Evolutionary conservation across 768 basidiomycete genomes (phyloP).

Genomic region (Lactifluus echinatus): DNA sequence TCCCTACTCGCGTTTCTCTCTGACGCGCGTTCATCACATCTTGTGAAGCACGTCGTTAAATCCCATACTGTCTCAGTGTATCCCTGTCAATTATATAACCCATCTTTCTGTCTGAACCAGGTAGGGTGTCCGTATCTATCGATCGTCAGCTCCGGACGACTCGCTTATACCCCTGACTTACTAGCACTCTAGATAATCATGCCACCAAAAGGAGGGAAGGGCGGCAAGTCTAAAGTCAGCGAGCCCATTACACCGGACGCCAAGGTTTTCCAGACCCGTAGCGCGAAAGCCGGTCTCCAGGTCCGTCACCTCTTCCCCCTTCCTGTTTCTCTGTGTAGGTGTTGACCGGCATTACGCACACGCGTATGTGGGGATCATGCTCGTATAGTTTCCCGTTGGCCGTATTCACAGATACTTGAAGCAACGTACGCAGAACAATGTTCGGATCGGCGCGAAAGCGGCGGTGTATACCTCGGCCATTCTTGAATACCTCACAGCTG

Average conservation of each 20-base stretch:
- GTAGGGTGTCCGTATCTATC: not conserved
- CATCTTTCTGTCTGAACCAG: not conserved
- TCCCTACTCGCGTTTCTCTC: not conserved
- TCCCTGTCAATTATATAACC: not conserved
- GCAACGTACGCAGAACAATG: constrained; percentile 85
- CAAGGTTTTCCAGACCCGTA: constrained; percentile 19
- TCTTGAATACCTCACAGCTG: constrained; percentile 92
- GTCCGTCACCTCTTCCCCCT: not conserved
- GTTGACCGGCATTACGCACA: not conserved
- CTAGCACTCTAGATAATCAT: not conserved
- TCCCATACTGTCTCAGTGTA: not conserved
- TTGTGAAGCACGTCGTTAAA: not conserved
- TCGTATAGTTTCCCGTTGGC: constrained; percentile 88
- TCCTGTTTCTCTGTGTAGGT: not conserved
- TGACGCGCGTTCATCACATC: not conserved
- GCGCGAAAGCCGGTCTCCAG: constrained; percentile 18
- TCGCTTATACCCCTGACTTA: not conserved
- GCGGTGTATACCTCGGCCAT: constrained; percentile 96
- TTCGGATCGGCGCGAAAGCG: constrained; percentile 95
- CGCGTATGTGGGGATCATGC: no score
- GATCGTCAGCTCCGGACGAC: not conserved
- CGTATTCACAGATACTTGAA: constrained; percentile 97
- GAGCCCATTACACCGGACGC: not conserved
- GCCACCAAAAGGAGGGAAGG: constrained; percentile 14
- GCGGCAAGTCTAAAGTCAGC: constrained; percentile 17